These are phyloP conservation scores for Citrullus mucosospermus DNA, from an alignment of 306 rosid genomes.

Conservation along the genomic window DNA sequence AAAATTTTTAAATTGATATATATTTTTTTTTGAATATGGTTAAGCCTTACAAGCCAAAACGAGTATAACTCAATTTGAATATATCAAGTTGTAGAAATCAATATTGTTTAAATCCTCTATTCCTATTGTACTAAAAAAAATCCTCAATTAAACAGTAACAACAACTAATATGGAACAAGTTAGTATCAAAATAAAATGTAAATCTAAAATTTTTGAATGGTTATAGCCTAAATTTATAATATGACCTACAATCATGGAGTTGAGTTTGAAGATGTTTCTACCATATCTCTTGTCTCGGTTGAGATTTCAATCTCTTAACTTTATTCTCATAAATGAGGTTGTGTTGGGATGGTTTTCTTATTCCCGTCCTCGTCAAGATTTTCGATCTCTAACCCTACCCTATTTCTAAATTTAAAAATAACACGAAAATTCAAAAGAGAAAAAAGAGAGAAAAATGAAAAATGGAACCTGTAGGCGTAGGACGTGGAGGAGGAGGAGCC, in stretches of 20 bases:
- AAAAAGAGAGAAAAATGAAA: neutral
- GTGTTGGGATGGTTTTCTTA: neutral
- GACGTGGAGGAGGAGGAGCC: slow-evolving; percentile 9
- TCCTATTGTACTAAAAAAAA: too few relatives aligned
- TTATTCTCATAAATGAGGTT: neutral
- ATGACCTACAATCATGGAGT: neutral
- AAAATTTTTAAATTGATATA: too few relatives aligned
- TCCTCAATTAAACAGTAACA: too few relatives aligned
- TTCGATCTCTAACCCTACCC: neutral
- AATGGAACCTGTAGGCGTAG: neutral
- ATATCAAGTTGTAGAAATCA: too few relatives aligned
- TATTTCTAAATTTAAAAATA: neutral
- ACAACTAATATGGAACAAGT: neutral
- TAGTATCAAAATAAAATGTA: neutral
- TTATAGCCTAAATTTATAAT: neutral
- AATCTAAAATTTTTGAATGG: neutral
- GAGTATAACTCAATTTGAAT: too few relatives aligned
- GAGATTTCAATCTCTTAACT: neutral
- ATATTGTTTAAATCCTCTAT: too few relatives aligned
- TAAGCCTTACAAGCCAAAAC: too few relatives aligned
- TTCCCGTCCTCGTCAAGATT: neutral
- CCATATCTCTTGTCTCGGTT: neutral
- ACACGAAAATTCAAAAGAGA: neutral
- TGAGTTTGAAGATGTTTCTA: neutral
- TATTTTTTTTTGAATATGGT: too few relatives aligned